Evolutionary conservation across 805 yeast species (phyloP), one percentile per base, ranked within the genome.

Genomic region (Metschnikowia lochheadii): DNA sequence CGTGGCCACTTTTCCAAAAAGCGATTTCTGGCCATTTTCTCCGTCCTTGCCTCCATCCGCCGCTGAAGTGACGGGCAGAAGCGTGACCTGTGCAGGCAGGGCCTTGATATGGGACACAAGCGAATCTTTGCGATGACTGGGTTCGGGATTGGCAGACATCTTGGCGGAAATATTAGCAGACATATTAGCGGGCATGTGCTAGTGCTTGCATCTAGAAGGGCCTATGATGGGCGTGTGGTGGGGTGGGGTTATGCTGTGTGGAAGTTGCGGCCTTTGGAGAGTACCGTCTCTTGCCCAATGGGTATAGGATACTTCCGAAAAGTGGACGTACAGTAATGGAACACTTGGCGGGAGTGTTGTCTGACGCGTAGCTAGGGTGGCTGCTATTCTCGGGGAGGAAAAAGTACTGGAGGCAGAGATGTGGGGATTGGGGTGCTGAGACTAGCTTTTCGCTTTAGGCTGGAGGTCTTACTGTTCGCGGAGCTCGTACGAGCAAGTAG

Each of bases 1-100:
- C 15, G 67, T 69, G 6, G 71, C 60, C 23, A 69, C 68, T 48
- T 65, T 69, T 20, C 72, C 69, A 37, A 70, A 58, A 13, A 67
- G 44, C 44, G 59, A 62, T 48, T 59, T 64, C 34, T 65, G 59
- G 34, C 40, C 2, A 8, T 5, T 13, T 21, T 44, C 40, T 18
- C 38, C 32, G 8, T 45, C 52, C 11, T 34, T 43, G 5, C 29
- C 29, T 32, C 31, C n/a, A 41, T 47, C 31, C 13, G 34, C 23
- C 32, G 33, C 41, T 14, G 46, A 40, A 10, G 15, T 36, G 37
- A 40, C 48, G 20, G 51, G 53, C 46, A 49, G 46, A 15, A 43
- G 37, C 2, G 53, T 3, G 14, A 31, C 39, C 13, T 15, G 45
- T 7, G 53, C 45, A 35, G 49, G 46, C n/a, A 36, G 8, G 23